Evolutionary conservation across 2,329 filamentous ascomycete genomes (phyloP), one percentile per base, ranked within the genome.

Genomic region (Aureobasidium pullulans): DNA sequence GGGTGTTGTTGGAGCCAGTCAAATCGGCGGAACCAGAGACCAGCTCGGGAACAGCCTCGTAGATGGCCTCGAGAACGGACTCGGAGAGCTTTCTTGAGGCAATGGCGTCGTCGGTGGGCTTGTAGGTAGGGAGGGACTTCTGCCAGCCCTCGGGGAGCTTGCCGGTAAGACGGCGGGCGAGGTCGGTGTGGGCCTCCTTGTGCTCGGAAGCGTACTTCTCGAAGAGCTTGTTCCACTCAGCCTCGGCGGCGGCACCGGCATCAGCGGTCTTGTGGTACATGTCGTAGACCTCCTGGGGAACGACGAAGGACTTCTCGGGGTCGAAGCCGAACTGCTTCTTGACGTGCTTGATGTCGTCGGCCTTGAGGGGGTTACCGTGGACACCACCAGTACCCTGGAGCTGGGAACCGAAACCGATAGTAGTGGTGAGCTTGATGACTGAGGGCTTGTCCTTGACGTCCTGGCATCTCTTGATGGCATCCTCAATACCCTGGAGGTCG

Each of bases 1-100:
- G 87, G 68, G 94, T 99, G 81, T 97, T 87, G 85, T 99, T 99
- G 74, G 94, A 97, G 73, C 90, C 90, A 74, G 94, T 99, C 82
- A 99, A 77, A 83, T 99, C 94, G 69, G 94, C 94, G 65, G 94
- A 99, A 70, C 94, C 94, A 74, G 93, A 96, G 63, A 99, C 77
- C 61, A 99, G 86, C 78, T 97, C 94, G 66, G 94, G 94, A 59
- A 99, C 73, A 66, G 80, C 84, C 54, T 82, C 77, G 81, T 96
- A 85, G 70, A 99, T 87, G 77, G 92, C 93, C 80, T 87, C 82
- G 66, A 99, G 85, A 61, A 97, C 92, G 62, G 84, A 87, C 84
- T 99, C 93, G 65, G 93, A 97, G 62, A 97, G 87, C 83, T 97
- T 99, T 74, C 94, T 88, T 67, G 93, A 94, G 65, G 94, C 94